Evolutionary conservation across 805 yeast genomes (phyloP).

Genomic region (Kodamaea lidongshanica): DNA sequence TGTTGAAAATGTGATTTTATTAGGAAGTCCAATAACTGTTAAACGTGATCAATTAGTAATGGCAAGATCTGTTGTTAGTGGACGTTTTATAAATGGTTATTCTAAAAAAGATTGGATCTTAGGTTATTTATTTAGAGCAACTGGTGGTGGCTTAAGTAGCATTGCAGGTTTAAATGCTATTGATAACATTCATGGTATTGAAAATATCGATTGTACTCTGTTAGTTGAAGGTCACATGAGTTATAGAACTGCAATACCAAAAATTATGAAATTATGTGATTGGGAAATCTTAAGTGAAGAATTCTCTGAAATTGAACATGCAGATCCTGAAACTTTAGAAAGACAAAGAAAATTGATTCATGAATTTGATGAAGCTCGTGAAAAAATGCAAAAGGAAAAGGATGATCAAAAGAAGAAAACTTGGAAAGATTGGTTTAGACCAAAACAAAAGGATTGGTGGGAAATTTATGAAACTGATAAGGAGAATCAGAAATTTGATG

Average conservation of each 20-base stretch:
- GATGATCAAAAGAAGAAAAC: conserved; percentile 28
- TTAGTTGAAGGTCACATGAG: conserved; percentile 93
- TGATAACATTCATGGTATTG: conserved; percentile 55
- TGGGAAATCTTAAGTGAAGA: conserved; percentile 86
- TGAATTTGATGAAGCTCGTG: conserved; percentile 80
- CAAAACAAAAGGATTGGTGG: conserved; percentile 55
- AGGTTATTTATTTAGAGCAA: conserved; percentile 91
- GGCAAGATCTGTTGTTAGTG: conserved; percentile 83
- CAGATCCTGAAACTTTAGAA: conserved; percentile 81
- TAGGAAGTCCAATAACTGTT: conserved; percentile 85
- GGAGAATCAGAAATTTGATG: not conserved
- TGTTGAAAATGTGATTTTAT: conserved; percentile 77
- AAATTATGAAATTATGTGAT: conserved; percentile 57
- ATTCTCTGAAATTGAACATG: conserved; percentile 92
- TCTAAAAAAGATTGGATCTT: conserved; percentile 93
- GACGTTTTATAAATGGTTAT: conserved; percentile 83
- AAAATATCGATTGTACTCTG: conserved; percentile 83
- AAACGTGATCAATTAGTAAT: conserved; percentile 69
- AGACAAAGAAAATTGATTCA: conserved; percentile 73
- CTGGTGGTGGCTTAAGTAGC: conserved; percentile 88
- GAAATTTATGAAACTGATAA: conserved; percentile 38
- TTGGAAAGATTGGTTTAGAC: conserved; percentile 46
- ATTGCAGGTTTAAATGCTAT: conserved; percentile 86
- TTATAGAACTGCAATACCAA: conserved; percentile 92
- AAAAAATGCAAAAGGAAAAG: conserved; percentile 42